Evolutionary conservation across 306 rosid species (phyloP).

Genomic region (Prunus persica): DNA sequence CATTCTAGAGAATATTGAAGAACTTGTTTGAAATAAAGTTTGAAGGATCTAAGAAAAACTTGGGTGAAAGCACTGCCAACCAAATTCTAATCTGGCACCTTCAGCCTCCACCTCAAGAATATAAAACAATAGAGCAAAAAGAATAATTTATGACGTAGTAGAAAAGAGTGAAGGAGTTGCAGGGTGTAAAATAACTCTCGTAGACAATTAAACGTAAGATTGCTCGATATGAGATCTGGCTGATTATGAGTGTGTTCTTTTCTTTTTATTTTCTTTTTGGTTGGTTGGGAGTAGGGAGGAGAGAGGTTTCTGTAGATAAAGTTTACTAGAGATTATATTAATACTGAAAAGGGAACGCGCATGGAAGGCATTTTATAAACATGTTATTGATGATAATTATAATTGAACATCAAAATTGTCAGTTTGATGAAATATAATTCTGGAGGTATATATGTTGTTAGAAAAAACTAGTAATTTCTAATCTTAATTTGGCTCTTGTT

Average conservation of each 20-base stretch:
- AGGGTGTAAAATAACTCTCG: neutral
- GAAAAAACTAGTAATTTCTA: neutral
- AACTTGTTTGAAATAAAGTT: neutral
- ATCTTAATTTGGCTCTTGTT: too few species aligned
- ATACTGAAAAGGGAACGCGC: neutral
- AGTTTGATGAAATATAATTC: neutral
- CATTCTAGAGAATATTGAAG: neutral
- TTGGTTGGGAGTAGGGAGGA: neutral
- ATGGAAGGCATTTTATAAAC: neutral
- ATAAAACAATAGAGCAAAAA: neutral
- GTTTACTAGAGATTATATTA: too few species aligned
- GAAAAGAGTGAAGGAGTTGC: neutral
- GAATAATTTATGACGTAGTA: neutral
- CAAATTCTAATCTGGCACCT: neutral
- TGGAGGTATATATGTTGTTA: neutral
- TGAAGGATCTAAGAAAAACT: neutral
- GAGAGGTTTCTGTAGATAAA: neutral
- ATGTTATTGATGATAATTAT: neutral
- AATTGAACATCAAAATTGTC: neutral
- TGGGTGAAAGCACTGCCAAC: neutral
- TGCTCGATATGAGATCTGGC: neutral
- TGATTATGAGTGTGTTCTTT: neutral
- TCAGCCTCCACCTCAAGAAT: neutral
- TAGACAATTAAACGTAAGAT: neutral
- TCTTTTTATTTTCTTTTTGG: too few species aligned